phyloP scores from a whole-genome alignment of 2,329 filamentous ascomycete species.

The Botrytis medusae region DNA sequence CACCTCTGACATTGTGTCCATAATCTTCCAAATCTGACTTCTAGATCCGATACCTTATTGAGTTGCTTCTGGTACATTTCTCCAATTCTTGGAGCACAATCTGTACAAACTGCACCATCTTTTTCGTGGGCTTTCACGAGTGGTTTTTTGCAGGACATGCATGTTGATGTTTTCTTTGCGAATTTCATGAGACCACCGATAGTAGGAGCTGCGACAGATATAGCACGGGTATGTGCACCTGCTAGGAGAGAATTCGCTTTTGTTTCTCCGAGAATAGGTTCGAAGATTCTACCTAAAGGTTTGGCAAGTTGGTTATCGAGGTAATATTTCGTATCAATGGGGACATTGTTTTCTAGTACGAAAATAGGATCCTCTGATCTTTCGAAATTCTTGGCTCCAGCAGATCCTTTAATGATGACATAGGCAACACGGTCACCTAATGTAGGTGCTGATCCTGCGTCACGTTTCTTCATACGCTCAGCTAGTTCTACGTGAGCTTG shows the following conservation, averaged over 20 bases:
- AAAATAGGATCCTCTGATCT: slow-evolving; percentile 96
- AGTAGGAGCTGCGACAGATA: slow-evolving; percentile 86
- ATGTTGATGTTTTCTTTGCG: slow-evolving; percentile 94
- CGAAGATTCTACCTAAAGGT: slow-evolving; percentile 91
- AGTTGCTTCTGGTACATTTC: slow-evolving; percentile 94
- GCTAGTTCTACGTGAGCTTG: slow-evolving; percentile 96
- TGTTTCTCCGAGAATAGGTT: slow-evolving; percentile 92
- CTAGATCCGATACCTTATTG: slow-evolving; percentile 83
- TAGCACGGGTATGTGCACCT: slow-evolving; percentile 91
- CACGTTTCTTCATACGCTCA: slow-evolving; percentile 70
- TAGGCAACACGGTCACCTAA: slow-evolving; percentile 49
- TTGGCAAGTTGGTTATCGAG: slow-evolving; percentile 98
- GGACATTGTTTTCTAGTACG: slow-evolving; percentile 95
- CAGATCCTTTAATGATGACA: slow-evolving; percentile 91
- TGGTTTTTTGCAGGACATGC: slow-evolving; percentile 99
- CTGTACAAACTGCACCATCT: slow-evolving; percentile 80
- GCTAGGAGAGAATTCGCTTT: slow-evolving; percentile 83
- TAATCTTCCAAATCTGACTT: slow-evolving; percentile 85
- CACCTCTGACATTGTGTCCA: slow-evolving; percentile 99
- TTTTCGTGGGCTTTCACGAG: slow-evolving; percentile 76
- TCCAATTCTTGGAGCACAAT: slow-evolving; percentile 81
- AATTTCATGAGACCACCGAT: slow-evolving; percentile 98
- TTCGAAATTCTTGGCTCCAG: slow-evolving; percentile 92
- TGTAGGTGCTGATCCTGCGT: slow-evolving; percentile 20
- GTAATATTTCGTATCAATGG: slow-evolving; percentile 98